A percentile compares a stretch with the other conserved stretches of the same genome.
phyloP scores from a whole-genome alignment of 148 eudicot species.

The Camellia japonica region DNA sequence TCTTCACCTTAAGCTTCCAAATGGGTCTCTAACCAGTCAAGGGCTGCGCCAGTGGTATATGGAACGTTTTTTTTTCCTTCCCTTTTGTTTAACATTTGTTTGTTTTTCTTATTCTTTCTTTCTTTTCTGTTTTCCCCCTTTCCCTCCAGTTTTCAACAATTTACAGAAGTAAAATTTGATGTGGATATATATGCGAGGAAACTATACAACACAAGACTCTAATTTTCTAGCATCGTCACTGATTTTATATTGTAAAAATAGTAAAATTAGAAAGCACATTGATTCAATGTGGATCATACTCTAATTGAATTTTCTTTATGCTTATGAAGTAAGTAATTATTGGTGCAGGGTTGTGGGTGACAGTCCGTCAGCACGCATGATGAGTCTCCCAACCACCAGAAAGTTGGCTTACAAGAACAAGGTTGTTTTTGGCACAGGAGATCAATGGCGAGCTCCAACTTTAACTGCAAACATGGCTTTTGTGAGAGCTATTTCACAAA shows the following conservation, averaged over 20 bases:
- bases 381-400: slow-evolving; percentile 80
- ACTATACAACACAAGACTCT: not conserved
- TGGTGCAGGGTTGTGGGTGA: slow-evolving; percentile 70
- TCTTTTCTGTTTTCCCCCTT: not conserved
- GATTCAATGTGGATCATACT: not conserved
- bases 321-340: not conserved
- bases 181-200: not conserved
- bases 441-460: slow-evolving; percentile 72
- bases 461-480: slow-evolving; percentile 93
- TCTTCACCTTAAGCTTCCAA: too few species aligned
- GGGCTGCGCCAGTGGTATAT: not conserved
- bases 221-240: not conserved
- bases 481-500: slow-evolving; percentile 88
- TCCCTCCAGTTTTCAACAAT: too few species aligned
- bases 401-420: slow-evolving; percentile 87
- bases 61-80: not conserved
- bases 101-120: not conserved
- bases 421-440: slow-evolving; percentile 90
- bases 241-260: not conserved
- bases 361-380: slow-evolving; percentile 68
- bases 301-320: not conserved
- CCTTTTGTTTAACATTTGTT: not conserved
- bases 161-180: not conserved
- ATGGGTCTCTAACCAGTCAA: too few species aligned
- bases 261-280: not conserved